Conservation (phyloP, 2,329 filamentous ascomycete species). For the Fusarium sulawesiense region DNA sequence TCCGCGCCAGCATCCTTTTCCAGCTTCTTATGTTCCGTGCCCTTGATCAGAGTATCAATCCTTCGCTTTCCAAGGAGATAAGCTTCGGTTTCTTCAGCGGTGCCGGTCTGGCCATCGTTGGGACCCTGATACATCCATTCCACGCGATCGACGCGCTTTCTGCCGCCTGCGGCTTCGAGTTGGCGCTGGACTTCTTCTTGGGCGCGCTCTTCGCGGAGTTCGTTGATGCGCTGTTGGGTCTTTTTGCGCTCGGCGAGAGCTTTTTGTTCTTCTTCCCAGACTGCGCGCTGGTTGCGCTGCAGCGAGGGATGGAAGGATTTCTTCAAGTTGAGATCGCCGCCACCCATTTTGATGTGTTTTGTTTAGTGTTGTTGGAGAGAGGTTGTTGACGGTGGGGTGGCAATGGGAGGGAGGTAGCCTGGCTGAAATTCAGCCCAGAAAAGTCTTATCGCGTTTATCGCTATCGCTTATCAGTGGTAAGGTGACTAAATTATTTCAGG, state of each 20-base stretch:
- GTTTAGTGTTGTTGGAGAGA: constrained; percentile 1
- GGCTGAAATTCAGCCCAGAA: constrained; percentile 28
- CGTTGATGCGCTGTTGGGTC: constrained; percentile 89
- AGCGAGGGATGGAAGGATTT: constrained; percentile 94
- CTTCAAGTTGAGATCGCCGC: constrained; percentile 94
- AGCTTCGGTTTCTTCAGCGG: constrained; percentile 89
- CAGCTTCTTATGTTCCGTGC: constrained; percentile 81
- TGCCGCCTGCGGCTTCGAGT: constrained; percentile 88
- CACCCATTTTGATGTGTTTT: constrained; percentile 74
- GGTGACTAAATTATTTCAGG: not conserved
- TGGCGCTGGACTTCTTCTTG: constrained; percentile 92
- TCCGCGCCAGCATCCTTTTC: constrained; percentile 78
- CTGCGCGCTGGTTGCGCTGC: constrained; percentile 88
- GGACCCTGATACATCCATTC: constrained; percentile 99
- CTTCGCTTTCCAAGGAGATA: constrained; percentile 92
- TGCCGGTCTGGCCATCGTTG: constrained; percentile 78
- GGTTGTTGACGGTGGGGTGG: constrained; percentile 30
- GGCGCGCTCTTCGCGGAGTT: constrained; percentile 91
- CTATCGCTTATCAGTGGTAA: constrained; percentile 22
- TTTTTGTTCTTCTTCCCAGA: constrained; percentile 92
- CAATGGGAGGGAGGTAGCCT: constrained; percentile 32
- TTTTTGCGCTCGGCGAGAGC: constrained; percentile 95
- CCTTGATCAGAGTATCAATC: constrained; percentile 85
- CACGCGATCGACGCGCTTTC: constrained; percentile 82
- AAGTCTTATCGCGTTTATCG: constrained; percentile 29